phyloP scores from a whole-genome alignment of 768 basidiomycete genomes.

The Rhizopogon rudus region DNA sequence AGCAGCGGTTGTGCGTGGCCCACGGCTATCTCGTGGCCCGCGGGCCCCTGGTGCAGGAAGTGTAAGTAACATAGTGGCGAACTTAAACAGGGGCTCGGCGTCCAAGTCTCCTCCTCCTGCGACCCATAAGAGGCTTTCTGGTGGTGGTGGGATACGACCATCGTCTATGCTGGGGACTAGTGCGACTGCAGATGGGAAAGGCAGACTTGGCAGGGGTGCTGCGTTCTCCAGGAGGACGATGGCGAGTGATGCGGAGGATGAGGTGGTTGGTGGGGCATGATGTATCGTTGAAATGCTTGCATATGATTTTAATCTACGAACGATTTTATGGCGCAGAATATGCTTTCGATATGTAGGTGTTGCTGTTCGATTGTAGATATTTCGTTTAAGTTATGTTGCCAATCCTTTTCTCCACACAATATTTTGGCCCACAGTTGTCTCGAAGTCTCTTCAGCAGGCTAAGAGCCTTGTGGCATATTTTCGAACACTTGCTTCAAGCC shows the following conservation, averaged over 20 bases:
- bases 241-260: slow-evolving; percentile 82
- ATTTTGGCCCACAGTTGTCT: no score
- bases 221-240: slow-evolving; percentile 70
- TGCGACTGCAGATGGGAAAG: not conserved
- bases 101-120: slow-evolving; percentile 35
- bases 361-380: not conserved
- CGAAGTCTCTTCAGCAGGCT: no score
- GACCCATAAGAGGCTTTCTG: slow-evolving; percentile 43
- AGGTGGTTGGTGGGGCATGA: slow-evolving; percentile 40
- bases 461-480: no score
- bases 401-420: not conserved
- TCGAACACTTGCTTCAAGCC: not conserved
- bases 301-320: not conserved
- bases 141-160: slow-evolving; percentile 20
- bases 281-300: not conserved
- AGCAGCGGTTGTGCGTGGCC: slow-evolving; percentile 37
- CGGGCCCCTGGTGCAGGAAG: slow-evolving; percentile 35
- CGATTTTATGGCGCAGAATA: not conserved
- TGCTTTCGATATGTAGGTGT: not conserved
- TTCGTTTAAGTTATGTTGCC: not conserved
- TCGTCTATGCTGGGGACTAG: slow-evolving; percentile 8
- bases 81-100: slow-evolving; percentile 44
- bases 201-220: slow-evolving; percentile 32
- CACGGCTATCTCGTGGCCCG: slow-evolving; percentile 45
- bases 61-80: slow-evolving; percentile 55